These are phyloP conservation scores for Vitis hybrid DNA, from an alignment of 177 flowering plant species.

Conservation along the genomic window DNA sequence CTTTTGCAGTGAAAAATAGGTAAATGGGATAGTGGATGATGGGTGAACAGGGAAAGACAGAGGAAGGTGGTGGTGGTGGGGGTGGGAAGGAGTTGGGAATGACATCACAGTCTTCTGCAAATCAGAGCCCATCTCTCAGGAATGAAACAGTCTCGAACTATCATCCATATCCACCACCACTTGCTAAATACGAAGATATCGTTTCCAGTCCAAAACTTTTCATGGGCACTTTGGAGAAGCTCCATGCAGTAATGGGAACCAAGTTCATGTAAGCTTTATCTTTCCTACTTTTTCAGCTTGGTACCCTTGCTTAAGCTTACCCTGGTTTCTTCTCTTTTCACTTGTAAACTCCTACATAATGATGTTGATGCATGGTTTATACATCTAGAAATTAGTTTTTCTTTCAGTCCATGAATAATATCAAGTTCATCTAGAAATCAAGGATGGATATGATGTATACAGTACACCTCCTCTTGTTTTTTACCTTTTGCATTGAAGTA, in stretches of 20 bases:
- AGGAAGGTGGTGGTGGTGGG: constrained; percentile 2
- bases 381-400: neutral
- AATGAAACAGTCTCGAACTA: constrained; percentile 23
- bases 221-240: constrained; percentile 61
- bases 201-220: constrained; percentile 43
- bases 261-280: constrained; percentile 67
- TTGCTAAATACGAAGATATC: constrained; percentile 61
- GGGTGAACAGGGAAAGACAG: constrained; percentile 16
- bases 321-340: neutral
- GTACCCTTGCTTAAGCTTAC: neutral
- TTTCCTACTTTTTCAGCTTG: neutral
- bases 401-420: too few species aligned
- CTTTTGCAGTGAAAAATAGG: constrained; percentile 8
- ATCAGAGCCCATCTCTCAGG: constrained; percentile 24
- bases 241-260: constrained; percentile 68
- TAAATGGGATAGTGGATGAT: constrained; percentile 3
- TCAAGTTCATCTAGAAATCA: neutral
- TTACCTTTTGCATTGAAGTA: neutral
- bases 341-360: too few species aligned
- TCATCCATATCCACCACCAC: constrained; percentile 48
- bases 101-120: constrained; percentile 40
- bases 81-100: constrained; percentile 19
- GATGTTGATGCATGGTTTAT: neutral
- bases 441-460: neutral
- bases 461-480: neutral